A percentile compares a stretch with the other conserved stretches of the same genome.
Conservation (phyloP, 2,329 filamentous ascomycete genomes). For the Hymenoscyphus albidus region DNA sequence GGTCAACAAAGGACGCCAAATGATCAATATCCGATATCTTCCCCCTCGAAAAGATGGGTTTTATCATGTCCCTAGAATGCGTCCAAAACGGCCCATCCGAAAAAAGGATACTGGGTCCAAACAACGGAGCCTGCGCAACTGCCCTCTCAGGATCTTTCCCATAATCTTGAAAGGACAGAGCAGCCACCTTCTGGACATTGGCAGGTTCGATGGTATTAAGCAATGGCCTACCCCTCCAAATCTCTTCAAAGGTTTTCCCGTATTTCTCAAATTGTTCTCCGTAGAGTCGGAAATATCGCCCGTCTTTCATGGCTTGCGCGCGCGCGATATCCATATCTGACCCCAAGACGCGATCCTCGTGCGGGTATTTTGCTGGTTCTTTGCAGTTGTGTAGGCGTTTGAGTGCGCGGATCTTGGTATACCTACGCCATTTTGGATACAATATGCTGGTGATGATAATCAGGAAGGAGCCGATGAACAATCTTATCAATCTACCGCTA, state of each 20-base stretch:
- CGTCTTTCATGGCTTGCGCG: not conserved
- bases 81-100: slow-evolving; percentile 4
- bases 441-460: not conserved
- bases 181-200: not conserved
- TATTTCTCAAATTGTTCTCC: not conserved
- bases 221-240: not conserved
- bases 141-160: not conserved
- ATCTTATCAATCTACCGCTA: not conserved
- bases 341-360: not conserved
- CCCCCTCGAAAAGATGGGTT: not conserved
- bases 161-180: not conserved
- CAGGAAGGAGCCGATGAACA: not conserved
- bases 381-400: not conserved
- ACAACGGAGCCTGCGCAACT: not conserved
- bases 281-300: not conserved
- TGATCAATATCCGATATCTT: slow-evolving; percentile 8
- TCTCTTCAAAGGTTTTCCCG: slow-evolving; percentile 5
- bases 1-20: not conserved
- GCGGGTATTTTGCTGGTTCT: slow-evolving; percentile 2
- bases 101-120: slow-evolving; percentile 4
- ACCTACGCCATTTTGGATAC: not conserved
- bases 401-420: not conserved
- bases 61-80: not conserved
- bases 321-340: not conserved
- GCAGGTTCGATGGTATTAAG: slow-evolving; percentile 7